These are phyloP conservation scores for Cryptococcus depauperatus DNA, from an alignment of 1,284 basidiomycete species.

Conservation along the genomic window DNA sequence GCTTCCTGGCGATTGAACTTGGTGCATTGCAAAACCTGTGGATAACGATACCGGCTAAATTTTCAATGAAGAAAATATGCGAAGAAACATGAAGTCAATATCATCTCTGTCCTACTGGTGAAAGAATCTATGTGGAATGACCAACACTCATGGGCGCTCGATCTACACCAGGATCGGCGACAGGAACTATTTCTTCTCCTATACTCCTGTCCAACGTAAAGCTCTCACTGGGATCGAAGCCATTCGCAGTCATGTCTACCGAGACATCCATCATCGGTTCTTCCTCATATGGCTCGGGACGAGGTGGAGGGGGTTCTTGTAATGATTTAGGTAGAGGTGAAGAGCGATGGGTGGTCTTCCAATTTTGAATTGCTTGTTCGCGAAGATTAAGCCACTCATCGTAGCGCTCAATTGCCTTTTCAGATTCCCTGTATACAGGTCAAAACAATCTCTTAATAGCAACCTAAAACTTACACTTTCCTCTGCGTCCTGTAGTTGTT, in stretches of 20 bases:
- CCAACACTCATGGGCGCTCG: slow-evolving; percentile 35
- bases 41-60: slow-evolving; percentile 17
- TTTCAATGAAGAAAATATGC: slow-evolving; percentile 4
- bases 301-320: slow-evolving; percentile 58
- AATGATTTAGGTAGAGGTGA: slow-evolving; percentile 60
- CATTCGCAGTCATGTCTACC: slow-evolving; percentile 75
- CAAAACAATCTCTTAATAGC: neutral
- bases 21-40: slow-evolving; percentile 16
- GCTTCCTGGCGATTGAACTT: slow-evolving; percentile 5
- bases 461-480: slow-evolving; percentile 58
- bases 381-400: slow-evolving; percentile 76
- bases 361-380: slow-evolving; percentile 63
- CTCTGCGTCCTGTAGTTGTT: slow-evolving; percentile 87
- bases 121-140: slow-evolving; percentile 3
- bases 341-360: slow-evolving; percentile 56
- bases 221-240: slow-evolving; percentile 59
- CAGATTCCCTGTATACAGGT: slow-evolving; percentile 58
- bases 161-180: slow-evolving; percentile 78
- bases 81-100: neutral
- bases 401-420: slow-evolving; percentile 68
- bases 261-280: slow-evolving; percentile 74
- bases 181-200: slow-evolving; percentile 75
- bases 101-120: neutral
- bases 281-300: slow-evolving; percentile 66
- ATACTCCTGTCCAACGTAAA: slow-evolving; percentile 63